Conservation (phyloP, 108 stramenopile genomes). For the Pseudonitzschia multistriata region DNA sequence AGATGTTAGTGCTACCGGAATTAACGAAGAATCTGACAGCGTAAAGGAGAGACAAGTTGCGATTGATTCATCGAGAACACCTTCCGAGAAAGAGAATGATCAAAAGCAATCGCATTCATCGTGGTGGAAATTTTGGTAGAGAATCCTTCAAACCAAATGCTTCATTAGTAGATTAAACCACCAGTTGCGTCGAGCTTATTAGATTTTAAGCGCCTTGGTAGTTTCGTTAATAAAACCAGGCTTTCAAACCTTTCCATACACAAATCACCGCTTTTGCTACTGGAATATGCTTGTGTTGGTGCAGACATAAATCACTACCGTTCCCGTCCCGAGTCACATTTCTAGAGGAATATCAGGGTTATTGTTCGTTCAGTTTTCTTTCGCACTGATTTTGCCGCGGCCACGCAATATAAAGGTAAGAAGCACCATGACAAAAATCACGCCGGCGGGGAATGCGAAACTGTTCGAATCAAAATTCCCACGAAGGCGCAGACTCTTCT, state of each 20-base stretch:
- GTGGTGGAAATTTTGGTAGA: slow-evolving; percentile 25
- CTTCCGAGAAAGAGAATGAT: neutral
- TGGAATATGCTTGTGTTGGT: no score
- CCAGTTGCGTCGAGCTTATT: neutral
- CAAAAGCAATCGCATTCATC: neutral
- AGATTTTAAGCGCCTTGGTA: no score
- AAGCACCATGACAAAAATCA: neutral
- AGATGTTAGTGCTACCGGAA: slow-evolving; percentile 9
- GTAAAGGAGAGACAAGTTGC: neutral
- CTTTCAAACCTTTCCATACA: no score
- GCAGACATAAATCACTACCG: no score
- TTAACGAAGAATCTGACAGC: neutral
- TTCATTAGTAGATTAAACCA: neutral
- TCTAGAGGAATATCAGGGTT: neutral
- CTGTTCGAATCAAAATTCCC: neutral
- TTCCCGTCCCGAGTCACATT: neutral
- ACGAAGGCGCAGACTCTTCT: neutral
- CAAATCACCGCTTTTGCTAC: no score
- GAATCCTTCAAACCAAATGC: neutral
- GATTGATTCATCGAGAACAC: neutral
- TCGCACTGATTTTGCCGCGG: neutral
- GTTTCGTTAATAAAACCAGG: no score
- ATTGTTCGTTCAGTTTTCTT: neutral
- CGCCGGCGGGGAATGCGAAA: neutral
- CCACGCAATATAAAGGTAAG: neutral